Evolutionary conservation across 352 stramenopile species (phyloP).

Genomic region (Plasmopara halstedii): DNA sequence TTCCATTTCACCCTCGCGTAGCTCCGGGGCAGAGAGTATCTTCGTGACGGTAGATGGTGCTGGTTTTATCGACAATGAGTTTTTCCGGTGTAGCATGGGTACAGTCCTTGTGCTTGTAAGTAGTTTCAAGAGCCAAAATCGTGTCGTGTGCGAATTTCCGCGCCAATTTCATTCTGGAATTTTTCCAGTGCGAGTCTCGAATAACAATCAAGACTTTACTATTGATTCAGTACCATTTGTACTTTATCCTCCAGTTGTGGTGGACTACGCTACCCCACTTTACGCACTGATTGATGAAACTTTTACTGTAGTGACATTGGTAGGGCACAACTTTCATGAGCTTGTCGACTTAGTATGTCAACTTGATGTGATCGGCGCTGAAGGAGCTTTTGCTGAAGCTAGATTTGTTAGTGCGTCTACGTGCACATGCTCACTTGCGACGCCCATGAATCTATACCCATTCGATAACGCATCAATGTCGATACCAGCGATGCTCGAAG

Average conservation of each 20-base stretch:
- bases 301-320: constrained; percentile 12
- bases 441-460: constrained; percentile 1
- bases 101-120: constrained; percentile 3
- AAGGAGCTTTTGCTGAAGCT: background rate
- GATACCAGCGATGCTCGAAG: constrained; percentile 8
- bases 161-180: constrained; percentile 10
- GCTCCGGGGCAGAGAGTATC: constrained; percentile 4
- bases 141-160: constrained; percentile 17
- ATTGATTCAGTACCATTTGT: constrained; percentile 9
- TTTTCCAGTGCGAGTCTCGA: constrained; percentile 21
- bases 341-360: constrained; percentile 17
- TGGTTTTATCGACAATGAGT: constrained; percentile 22
- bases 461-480: constrained; percentile 8
- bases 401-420: constrained; percentile 4
- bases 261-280: constrained; percentile 18
- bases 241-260: constrained; percentile 2
- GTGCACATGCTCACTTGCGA: constrained; percentile 6
- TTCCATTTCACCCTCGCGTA: constrained; percentile 14
- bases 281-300: constrained; percentile 11
- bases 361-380: constrained; percentile 1
- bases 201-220: constrained; percentile 37
- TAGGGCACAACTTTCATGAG: constrained; percentile 21
- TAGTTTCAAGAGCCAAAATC: constrained; percentile 10
- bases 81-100: constrained; percentile 23
- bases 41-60: constrained; percentile 14